Evolutionary conservation across 768 basidiomycete species (phyloP).

Genomic region (Flagelloscypha sp.): DNA sequence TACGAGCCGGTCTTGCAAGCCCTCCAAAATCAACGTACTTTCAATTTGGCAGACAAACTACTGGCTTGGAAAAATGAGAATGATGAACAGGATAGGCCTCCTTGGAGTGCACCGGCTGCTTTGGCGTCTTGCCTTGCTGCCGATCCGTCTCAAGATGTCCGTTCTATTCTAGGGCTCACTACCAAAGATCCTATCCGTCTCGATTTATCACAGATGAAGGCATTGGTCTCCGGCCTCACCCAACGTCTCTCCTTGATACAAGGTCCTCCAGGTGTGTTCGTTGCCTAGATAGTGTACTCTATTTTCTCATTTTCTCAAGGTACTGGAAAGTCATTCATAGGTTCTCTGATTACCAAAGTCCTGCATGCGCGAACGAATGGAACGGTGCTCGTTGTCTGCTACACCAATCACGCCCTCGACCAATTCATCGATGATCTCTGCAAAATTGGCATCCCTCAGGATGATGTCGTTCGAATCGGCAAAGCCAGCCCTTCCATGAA

Average conservation of each 20-base stretch:
- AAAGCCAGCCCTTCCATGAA: conserved; percentile 44
- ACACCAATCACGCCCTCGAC: conserved; percentile 69
- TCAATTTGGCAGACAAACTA: conserved; percentile 45
- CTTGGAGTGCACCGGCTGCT: too few species aligned
- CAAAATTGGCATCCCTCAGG: conserved; percentile 45
- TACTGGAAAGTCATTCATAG: conserved; percentile 70
- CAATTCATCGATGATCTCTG: conserved; percentile 59
- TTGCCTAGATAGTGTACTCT: not conserved
- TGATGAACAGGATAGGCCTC: too few species aligned
- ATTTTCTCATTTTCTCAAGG: conserved; percentile 29
- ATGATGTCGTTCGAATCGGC: conserved; percentile 47
- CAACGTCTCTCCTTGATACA: conserved; percentile 57
- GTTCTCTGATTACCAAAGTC: conserved; percentile 55
- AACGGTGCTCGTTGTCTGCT: conserved; percentile 62
- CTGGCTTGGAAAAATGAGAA: conserved; percentile 43
- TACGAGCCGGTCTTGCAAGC: conserved; percentile 54
- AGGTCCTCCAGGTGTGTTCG: conserved; percentile 62
- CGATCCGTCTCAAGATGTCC: conserved; percentile 33
- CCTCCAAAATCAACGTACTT: conserved; percentile 34
- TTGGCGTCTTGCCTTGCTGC: too few species aligned
- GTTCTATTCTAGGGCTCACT: conserved; percentile 27
- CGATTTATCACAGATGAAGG: conserved; percentile 40
- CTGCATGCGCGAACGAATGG: conserved; percentile 40
- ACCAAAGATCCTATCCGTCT: conserved; percentile 34
- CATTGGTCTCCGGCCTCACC: conserved; percentile 44